phyloP scores from a whole-genome alignment of 2,329 filamentous ascomycete species.

The Fusarium sp. region DNA sequence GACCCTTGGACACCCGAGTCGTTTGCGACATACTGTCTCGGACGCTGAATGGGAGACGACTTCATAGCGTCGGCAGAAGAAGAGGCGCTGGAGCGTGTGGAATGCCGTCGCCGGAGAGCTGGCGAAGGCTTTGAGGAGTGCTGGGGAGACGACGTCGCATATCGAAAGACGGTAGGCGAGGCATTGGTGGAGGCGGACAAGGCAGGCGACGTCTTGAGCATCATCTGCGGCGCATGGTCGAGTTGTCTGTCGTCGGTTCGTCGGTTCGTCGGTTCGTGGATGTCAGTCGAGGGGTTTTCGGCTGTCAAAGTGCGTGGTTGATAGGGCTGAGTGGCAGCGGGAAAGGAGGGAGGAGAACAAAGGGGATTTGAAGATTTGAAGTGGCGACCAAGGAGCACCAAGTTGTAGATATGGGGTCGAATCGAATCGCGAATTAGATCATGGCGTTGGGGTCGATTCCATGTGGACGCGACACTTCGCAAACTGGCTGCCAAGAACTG shows the following conservation, averaged over 20 bases:
- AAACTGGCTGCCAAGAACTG: slow-evolving; percentile 32
- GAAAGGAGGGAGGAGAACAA: slow-evolving; percentile 23
- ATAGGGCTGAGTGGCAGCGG: slow-evolving; percentile 18
- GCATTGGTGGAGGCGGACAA: slow-evolving; percentile 60
- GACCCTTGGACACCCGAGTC: slow-evolving; percentile 37
- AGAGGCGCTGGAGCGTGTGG: slow-evolving; percentile 36
- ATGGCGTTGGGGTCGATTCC: slow-evolving; percentile 40
- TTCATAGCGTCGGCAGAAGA: slow-evolving; percentile 40
- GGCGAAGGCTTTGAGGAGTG: slow-evolving; percentile 40
- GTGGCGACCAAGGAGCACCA: slow-evolving; percentile 19
- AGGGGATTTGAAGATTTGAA: slow-evolving; percentile 24
- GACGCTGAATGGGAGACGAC: slow-evolving; percentile 40
- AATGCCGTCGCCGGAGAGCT: slow-evolving; percentile 41
- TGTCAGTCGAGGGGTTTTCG: slow-evolving; percentile 29
- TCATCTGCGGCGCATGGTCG: slow-evolving; percentile 61
- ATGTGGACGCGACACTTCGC: slow-evolving; percentile 39
- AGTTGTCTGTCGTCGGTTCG: slow-evolving; percentile 32
- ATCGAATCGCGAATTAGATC: slow-evolving; percentile 42
- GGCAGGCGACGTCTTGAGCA: slow-evolving; percentile 66
- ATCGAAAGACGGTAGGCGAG: slow-evolving; percentile 58
- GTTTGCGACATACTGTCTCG: slow-evolving; percentile 39
- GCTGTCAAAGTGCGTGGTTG: slow-evolving; percentile 27
- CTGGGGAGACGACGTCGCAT: slow-evolving; percentile 45
- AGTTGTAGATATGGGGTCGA: slow-evolving; percentile 36
- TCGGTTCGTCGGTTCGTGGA: slow-evolving; percentile 16